Conservation (phyloP, 768 basidiomycete genomes). For the Suillus decipiens region DNA sequence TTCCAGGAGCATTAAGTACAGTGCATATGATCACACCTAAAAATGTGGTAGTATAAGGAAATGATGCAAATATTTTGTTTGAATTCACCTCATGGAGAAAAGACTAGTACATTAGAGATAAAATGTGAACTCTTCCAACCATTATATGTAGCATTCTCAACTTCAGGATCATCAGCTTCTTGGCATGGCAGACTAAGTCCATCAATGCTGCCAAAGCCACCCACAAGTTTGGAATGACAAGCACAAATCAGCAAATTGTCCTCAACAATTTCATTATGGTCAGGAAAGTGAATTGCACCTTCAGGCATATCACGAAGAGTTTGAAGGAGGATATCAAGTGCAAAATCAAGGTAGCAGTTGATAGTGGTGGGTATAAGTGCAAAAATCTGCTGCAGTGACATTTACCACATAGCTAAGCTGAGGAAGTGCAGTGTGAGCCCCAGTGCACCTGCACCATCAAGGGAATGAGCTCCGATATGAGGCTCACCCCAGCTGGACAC, state of each 20-base stretch:
- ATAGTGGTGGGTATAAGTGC: not conserved
- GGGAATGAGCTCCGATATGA: no score
- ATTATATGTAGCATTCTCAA: not conserved
- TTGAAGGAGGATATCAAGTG: not conserved
- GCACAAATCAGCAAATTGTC: not conserved
- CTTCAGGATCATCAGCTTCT: not conserved
- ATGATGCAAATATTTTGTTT: no score
- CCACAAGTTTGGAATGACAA: not conserved
- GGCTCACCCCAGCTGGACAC: no score
- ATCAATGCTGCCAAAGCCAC: not conserved
- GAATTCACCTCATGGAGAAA: not conserved
- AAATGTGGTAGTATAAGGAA: not conserved
- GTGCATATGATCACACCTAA: not conserved
- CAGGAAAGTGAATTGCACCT: not conserved
- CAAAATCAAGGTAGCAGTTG: not conserved
- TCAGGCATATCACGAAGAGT: not conserved
- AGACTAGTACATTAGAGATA: not conserved
- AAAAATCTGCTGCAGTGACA: conserved; percentile 28
- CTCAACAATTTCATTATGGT: not conserved
- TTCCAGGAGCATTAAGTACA: not conserved
- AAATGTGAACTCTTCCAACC: not conserved
- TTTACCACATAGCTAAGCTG: conserved; percentile 31
- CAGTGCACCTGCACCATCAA: no score
- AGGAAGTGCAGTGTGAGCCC: no score
- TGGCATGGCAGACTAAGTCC: not conserved